A percentile compares a stretch with the other conserved stretches of the same genome.
Conservation (phyloP, 495 filamentous ascomycete genomes). For the Glarea lozoyensis region DNA sequence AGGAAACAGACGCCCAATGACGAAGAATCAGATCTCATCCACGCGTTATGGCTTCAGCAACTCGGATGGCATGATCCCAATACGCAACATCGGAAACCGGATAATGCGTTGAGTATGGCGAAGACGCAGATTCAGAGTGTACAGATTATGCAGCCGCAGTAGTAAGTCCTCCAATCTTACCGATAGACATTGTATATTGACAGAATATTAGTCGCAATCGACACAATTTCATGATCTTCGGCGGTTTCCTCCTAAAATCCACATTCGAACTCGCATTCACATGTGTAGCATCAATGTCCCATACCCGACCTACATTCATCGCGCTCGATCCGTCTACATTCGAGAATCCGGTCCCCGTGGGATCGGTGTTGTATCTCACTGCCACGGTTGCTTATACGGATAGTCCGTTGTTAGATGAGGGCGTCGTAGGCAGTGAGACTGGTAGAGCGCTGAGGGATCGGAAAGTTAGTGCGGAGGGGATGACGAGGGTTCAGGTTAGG, state of each 20-base stretch:
- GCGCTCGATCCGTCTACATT: conserved; percentile 75
- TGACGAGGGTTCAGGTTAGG: conserved; percentile 64
- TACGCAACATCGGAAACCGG: conserved; percentile 44
- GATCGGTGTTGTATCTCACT: conserved; percentile 71
- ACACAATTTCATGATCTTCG: conserved; percentile 88
- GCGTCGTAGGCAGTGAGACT: conserved; percentile 27
- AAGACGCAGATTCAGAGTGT: conserved; percentile 58
- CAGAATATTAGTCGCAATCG: conserved; percentile 57
- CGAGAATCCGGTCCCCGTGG: conserved; percentile 76
- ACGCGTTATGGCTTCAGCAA: conserved; percentile 70
- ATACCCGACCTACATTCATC: conserved; percentile 67
- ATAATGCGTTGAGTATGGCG: conserved; percentile 59
- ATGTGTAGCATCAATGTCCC: conserved; percentile 71
- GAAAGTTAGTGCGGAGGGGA: conserved; percentile 22
- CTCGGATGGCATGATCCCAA: conserved; percentile 61
- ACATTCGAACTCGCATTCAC: conserved; percentile 86
- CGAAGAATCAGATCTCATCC: conserved; percentile 69
- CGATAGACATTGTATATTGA: background rate
- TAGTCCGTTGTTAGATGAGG: conserved; percentile 37
- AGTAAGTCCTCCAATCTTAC: conserved; percentile 20
- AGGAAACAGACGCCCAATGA: conserved; percentile 67
- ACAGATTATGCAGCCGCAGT: conserved; percentile 81
- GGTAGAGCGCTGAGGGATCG: too few relatives aligned
- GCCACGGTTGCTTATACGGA: conserved; percentile 75
- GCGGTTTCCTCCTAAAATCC: conserved; percentile 73